Conservation (phyloP, 768 basidiomycete species). For the Kwoniella bestiolae region DNA sequence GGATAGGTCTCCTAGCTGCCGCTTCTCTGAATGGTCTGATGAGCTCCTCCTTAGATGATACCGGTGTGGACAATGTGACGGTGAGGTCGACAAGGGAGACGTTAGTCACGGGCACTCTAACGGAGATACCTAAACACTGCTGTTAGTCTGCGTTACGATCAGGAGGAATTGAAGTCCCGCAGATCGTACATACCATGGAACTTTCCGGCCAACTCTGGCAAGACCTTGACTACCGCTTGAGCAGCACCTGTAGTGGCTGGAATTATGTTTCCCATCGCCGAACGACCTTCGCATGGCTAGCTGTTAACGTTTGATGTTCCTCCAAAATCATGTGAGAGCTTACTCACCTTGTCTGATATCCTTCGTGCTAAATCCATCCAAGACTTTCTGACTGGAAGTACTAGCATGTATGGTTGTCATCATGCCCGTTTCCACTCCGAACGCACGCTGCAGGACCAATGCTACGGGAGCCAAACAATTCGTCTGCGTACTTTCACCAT, state of each 20-base stretch:
- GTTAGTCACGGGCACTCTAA: conserved; percentile 58
- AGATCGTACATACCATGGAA: conserved; percentile 54
- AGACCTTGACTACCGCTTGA: conserved; percentile 56
- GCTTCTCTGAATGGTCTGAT: conserved; percentile 53
- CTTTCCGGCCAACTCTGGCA: conserved; percentile 57
- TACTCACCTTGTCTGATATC: conserved; percentile 45
- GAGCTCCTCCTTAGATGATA: conserved; percentile 50
- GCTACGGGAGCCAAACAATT: conserved; percentile 58
- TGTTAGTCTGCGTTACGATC: no score
- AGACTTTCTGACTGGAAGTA: conserved; percentile 55
- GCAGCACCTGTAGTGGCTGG: conserved; percentile 57
- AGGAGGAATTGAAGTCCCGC: no score
- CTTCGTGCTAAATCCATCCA: conserved; percentile 57
- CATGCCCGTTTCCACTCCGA: conserved; percentile 57
- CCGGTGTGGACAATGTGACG: conserved; percentile 48
- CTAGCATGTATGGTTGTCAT: conserved; percentile 58
- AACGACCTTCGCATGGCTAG: conserved; percentile 39
- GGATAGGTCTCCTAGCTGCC: conserved; percentile 24
- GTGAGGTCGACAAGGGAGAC: conserved; percentile 58
- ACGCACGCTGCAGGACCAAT: conserved; percentile 51
- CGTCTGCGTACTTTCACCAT: conserved; percentile 31
- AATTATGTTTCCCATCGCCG: conserved; percentile 55
- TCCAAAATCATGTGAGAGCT: not conserved
- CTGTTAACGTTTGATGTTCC: not conserved
- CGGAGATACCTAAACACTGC: conserved; percentile 57